Percentiles rank a stretch among this genome's conserved stretches.
Evolutionary conservation across 176 grass and related monocot species (phyloP).

Genomic region (Oryza meyeriana): DNA sequence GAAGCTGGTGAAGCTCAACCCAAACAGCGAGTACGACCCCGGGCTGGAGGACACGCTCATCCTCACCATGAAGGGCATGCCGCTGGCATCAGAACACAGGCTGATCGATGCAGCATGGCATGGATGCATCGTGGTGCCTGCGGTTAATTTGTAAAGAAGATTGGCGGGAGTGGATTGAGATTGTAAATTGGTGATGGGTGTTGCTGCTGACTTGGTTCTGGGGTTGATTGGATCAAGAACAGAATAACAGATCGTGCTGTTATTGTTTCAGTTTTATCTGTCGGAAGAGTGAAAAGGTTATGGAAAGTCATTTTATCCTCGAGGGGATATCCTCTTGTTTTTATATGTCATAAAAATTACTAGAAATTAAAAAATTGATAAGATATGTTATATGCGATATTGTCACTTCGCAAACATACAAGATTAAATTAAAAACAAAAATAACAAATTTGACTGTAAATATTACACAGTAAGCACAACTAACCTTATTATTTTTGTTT

Average conservation of each 20-base stretch:
- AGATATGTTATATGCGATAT: no score
- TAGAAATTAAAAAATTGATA: no score
- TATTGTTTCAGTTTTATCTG: background rate
- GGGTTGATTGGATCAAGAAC: background rate
- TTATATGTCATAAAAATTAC: no score
- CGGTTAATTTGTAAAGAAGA: background rate
- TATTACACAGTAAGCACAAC: no score
- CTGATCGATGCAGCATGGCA: constrained; percentile 25
- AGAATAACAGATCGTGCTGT: background rate
- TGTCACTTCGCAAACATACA: no score
- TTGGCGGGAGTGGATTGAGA: background rate
- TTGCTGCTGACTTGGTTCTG: background rate
- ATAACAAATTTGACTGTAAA: no score
- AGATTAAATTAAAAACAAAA: no score
- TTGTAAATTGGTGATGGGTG: background rate
- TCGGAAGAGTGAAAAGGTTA: no score
- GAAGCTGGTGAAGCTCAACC: constrained; percentile 59
- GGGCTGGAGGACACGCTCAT: constrained; percentile 89
- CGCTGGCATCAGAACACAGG: constrained; percentile 72
- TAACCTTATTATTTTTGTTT: no score
- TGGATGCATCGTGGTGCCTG: background rate
- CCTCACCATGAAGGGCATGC: constrained; percentile 83
- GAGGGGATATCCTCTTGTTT: no score
- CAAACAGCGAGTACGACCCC: constrained; percentile 55
- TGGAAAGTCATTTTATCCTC: no score